Percentiles rank a stretch among this genome's conserved stretches.
Conservation (phyloP, 441 rosid genomes). For the Erodium texanum region DNA sequence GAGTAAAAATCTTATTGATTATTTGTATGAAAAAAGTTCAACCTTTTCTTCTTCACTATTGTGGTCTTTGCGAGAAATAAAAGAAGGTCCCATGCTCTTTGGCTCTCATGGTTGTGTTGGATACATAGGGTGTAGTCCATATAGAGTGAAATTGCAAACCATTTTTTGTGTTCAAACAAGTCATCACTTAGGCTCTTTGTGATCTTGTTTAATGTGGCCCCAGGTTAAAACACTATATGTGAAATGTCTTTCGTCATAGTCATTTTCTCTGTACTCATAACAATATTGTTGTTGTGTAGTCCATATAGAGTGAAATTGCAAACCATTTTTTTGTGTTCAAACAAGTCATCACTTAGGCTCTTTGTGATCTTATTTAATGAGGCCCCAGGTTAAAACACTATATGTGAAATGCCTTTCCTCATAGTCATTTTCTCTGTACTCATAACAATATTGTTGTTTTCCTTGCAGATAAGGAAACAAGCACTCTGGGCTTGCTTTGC, state of each 20-base stretch:
- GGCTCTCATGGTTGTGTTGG: neutral
- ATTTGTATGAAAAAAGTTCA: neutral
- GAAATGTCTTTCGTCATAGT: neutral
- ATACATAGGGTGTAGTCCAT: neutral
- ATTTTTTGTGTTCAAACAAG: neutral
- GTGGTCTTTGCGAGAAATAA: too few species aligned
- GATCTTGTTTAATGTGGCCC: neutral
- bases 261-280: neutral
- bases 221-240: neutral
- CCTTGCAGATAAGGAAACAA: slow-evolving; percentile 73
- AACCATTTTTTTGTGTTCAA: neutral
- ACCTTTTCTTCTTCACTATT: too few species aligned
- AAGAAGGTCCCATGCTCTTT: neutral
- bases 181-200: neutral
- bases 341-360: neutral
- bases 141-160: neutral
- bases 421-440: neutral
- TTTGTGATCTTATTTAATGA: neutral
- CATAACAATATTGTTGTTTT: slow-evolving; percentile 7
- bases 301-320: neutral
- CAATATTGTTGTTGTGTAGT: slow-evolving; percentile 6
- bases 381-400: neutral
- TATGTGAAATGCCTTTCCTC: neutral
- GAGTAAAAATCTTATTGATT: neutral
- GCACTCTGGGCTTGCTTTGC: slow-evolving; percentile 93